phyloP scores from a whole-genome alignment of 768 basidiomycete species.

The Lentinula guzmanii region DNA sequence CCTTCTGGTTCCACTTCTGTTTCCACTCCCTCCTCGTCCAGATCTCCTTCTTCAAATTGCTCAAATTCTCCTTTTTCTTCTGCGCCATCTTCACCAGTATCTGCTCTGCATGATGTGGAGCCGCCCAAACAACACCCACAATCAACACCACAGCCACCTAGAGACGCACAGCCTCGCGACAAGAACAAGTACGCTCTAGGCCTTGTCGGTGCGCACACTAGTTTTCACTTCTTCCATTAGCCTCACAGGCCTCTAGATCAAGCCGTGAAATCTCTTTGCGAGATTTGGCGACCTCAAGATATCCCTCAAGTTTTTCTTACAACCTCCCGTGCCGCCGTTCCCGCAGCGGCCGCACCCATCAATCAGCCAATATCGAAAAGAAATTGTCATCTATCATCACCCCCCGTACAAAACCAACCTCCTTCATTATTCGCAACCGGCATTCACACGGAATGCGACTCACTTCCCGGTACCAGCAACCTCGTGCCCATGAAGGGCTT shows the following conservation, averaged over 20 bases:
- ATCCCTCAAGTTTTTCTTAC: constrained; percentile 56
- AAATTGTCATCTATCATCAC: constrained; percentile 26
- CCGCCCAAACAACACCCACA: constrained; percentile 27
- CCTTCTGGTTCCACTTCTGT: constrained; percentile 28
- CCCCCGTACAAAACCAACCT: neutral
- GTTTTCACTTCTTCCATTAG: constrained; percentile 8
- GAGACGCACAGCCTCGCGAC: constrained; percentile 3
- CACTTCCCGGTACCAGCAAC: constrained; percentile 18
- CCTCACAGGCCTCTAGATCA: constrained; percentile 46
- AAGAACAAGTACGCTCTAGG: constrained; percentile 65
- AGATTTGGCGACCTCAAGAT: constrained; percentile 77
- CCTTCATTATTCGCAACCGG: neutral
- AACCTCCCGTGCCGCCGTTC: constrained; percentile 23
- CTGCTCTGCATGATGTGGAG: constrained; percentile 26
- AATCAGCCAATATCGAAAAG: neutral
- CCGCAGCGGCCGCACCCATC: constrained; percentile 13
- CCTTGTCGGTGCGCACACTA: constrained; percentile 58
- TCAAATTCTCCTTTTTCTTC: constrained; percentile 51
- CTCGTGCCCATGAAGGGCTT: constrained; percentile 66
- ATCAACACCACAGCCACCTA: constrained; percentile 20
- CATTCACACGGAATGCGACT: neutral
- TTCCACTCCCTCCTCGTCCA: constrained; percentile 30
- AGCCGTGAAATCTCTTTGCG: constrained; percentile 70
- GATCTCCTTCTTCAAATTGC: constrained; percentile 36
- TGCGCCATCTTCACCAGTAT: constrained; percentile 27